Evolutionary conservation across 108 stramenopile species (phyloP), one percentile per base, ranked within the genome.

Genomic region (Bacterosira constricta): DNA sequence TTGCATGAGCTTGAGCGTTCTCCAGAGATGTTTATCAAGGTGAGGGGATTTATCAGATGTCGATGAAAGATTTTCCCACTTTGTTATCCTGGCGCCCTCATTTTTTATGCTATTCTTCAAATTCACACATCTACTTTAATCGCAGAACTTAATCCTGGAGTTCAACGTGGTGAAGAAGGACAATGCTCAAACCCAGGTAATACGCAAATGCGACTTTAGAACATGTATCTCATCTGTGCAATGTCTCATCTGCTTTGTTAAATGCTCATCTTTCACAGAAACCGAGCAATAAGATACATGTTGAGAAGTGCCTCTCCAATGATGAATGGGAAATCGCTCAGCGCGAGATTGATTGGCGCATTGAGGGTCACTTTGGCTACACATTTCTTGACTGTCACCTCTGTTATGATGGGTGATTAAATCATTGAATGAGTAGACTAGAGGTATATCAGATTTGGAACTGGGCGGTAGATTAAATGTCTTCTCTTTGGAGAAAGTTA

Each of bases 21-120:
- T 27, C 75, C 75, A 13, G 68, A 63, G 10, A 53, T 69, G 62
- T 69, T 76, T 35, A 45, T 76, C 32, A 58, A 75, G 52, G 71
- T 55, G 31, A 56, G 59, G 34, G n/a, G n/a, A n/a, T n/a, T n/a
- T n/a, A n/a, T n/a, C n/a, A n/a, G n/a, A n/a, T n/a, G n/a, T n/a
- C n/a, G n/a, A n/a, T n/a, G n/a, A n/a, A n/a, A n/a, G n/a, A n/a
- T n/a, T n/a, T n/a, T n/a, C n/a, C n/a, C n/a, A n/a, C n/a, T n/a
- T n/a, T n/a, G n/a, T n/a, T n/a, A n/a, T n/a, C n/a, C n/a, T n/a
- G n/a, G n/a, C n/a, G n/a, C n/a, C n/a, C n/a, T n/a, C n/a, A n/a
- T n/a, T n/a, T n/a, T n/a, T n/a, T n/a, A n/a, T n/a, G n/a, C n/a
- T n/a, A n/a, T n/a, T n/a, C n/a, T n/a, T n/a, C n/a, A n/a, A n/a